These are phyloP conservation scores for Globisporangium solare DNA, from an alignment of 352 stramenopile species.

Conservation along the genomic window DNA sequence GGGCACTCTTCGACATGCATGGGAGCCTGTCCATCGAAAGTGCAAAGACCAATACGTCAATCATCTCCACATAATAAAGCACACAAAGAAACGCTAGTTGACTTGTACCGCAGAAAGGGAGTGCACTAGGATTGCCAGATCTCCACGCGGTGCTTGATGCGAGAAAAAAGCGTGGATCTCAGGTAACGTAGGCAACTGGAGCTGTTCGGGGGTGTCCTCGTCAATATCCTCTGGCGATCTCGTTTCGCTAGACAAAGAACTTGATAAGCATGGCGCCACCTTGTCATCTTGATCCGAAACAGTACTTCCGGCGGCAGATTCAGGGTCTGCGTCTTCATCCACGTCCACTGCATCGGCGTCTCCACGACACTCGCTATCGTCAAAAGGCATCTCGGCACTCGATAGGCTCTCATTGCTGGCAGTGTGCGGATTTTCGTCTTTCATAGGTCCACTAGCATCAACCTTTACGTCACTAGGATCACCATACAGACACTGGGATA, in stretches of 20 bases:
- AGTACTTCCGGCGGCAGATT: neutral
- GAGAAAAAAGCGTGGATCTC: slow-evolving; percentile 15
- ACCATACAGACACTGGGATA: slow-evolving; percentile 30
- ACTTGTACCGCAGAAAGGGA: neutral
- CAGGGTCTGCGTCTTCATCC: slow-evolving; percentile 1
- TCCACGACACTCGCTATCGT: neutral
- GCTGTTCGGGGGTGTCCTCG: neutral
- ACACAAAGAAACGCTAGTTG: neutral
- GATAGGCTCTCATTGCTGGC: neutral
- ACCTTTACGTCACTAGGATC: neutral
- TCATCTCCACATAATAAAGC: slow-evolving; percentile 17
- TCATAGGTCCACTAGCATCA: neutral
- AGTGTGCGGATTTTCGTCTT: neutral
- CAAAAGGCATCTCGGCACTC: neutral
- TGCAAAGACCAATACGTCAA: neutral
- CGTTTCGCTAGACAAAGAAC: neutral
- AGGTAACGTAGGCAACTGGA: slow-evolving; percentile 4
- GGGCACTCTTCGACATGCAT: neutral
- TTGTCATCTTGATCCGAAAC: neutral
- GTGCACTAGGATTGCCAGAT: slow-evolving; percentile 6
- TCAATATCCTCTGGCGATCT: neutral
- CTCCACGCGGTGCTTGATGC: slow-evolving; percentile 1
- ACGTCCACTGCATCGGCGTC: neutral
- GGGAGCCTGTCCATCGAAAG: neutral
- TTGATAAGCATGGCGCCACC: neutral